Base-by-base conservation (phyloP, 1,284 basidiomycete genomes). In the Fomitopsis palustris region DNA sequence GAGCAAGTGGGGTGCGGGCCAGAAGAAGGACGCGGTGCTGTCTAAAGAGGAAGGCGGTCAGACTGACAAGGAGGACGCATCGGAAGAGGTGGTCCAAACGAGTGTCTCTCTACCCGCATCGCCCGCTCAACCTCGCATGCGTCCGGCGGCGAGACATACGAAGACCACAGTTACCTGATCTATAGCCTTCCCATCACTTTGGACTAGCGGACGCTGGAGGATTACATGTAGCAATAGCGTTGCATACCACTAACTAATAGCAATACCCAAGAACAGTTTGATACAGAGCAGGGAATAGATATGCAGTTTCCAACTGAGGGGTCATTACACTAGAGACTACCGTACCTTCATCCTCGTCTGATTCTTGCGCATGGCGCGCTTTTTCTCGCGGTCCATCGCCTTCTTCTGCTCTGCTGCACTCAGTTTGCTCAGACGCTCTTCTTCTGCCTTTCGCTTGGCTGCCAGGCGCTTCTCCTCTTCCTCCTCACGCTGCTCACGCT, bases 401-500 rank as follows among this genome's bases (percentile, higher is more conserved):
- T 90, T 63, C 14, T 90, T 87, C 76, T 93, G 89, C 70, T 95
- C 93, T 57, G 88, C 83, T 38, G 92, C 84, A 66, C 85, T 88
- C 64, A 95, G 80, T 23, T 42, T 31, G 42, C 56, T 58, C 54
- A 93, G 73, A 64, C 83, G 79, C 62, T 90, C 90, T 62, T 90
- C 81, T 70, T 92, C 90, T 0, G 84, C 85, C 69, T 81, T 85
- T 68, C 85, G 85, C 76, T 91, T 93, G 16, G 85, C 88, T 5
- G 83, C 82, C 56, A 84, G 81, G 31, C 49, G 49, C 74, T 84
- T 87, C 56, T 83, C 85, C 59, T 90, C 88, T 35, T 75, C 80
- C 38, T 82, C 84, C 75, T 90, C 88, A 70, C 91, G 88, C 68
- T 82, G 86, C 71, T 84, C 83, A 67, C 91, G 90, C 69, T 87